Base-by-base conservation (phyloP, 148 eudicot genomes). In the Cornus kousa region DNA sequence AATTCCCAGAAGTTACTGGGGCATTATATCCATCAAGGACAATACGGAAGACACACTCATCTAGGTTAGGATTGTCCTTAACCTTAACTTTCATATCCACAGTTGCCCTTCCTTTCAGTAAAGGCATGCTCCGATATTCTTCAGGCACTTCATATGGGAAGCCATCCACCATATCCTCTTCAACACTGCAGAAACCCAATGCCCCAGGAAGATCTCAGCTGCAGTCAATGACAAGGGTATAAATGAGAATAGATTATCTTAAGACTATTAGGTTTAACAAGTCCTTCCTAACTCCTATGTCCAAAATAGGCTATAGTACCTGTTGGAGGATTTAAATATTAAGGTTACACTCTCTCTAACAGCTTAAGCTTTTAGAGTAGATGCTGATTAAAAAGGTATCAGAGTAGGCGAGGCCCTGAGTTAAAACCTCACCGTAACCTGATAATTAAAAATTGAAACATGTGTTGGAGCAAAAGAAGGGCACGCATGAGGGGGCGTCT, bases 201-300 rank as follows among this genome's bases (percentile, higher is more conserved):
- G 93, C 95, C 98, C 95, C 92, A 95, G 85, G 97, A 95, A 95
- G 94, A 95, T 95, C 99, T 95, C 99, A 95, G 99, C 99, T 96
- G 99, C 95, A 96, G 98, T 93, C 95, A 93, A 90, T 93, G 79
- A 92, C 84, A 90, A 87, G 88, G 90, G 86, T 83, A 82, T 89
- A 96, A 90, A 96, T 93, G 94, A 96, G 98, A 91, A 80, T 69
- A 69, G 78, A 70, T 83, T 86, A 81, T 74, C 83, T 90, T 79
- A 75, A 78, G 78, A 74, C 77, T 82, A 79, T 82, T 70, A 79
- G 66, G 68, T 79, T 75, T 80, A 67, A 71, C 75, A 80, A 71
- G 69, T 84, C 85, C 85, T 83, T 74, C 82, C 80, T 79, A 80
- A 70, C 53, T 73, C 77, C 77, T 74, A 80, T 55, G 65, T 78